Evolutionary conservation across 2,329 filamentous ascomycete genomes (phyloP).

Genomic region (Aspergillus pseudonomiae): DNA sequence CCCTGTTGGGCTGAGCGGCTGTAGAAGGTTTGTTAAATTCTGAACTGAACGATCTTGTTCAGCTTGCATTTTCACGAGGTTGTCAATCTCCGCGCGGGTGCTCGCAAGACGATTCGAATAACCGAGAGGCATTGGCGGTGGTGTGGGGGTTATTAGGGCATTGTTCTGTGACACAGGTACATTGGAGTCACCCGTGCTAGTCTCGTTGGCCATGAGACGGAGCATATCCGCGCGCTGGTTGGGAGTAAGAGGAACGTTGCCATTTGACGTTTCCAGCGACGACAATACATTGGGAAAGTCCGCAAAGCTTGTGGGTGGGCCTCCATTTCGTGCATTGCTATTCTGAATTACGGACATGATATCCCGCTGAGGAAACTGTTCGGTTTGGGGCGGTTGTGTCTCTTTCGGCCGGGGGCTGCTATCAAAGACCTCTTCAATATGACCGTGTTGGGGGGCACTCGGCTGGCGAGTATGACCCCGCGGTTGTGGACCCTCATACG

Average conservation of each 20-base stretch:
- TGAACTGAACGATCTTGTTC: conserved; percentile 78
- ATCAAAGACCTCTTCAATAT: conserved; percentile 51
- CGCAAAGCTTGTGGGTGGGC: conserved; percentile 40
- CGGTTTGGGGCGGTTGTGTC: conserved; percentile 21
- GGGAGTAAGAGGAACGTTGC: conserved; percentile 47
- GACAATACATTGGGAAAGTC: conserved; percentile 51
- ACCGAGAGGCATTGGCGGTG: conserved; percentile 57
- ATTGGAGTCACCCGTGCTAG: conserved; percentile 45
- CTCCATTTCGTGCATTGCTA: conserved; percentile 47
- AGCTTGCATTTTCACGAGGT: conserved; percentile 75
- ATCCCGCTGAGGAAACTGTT: conserved; percentile 43
- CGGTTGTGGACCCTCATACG: conserved; percentile 35
- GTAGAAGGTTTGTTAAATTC: conserved; percentile 72
- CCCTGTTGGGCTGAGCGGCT: conserved; percentile 78
- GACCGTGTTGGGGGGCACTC: conserved; percentile 35
- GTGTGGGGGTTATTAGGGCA: conserved; percentile 58
- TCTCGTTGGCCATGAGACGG: conserved; percentile 51
- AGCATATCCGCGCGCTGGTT: conserved; percentile 53
- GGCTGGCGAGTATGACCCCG: conserved; percentile 35
- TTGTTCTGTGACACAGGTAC: conserved; percentile 52
- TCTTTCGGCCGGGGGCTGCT: conserved; percentile 36
- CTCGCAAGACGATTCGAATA: conserved; percentile 57
- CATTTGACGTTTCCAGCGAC: conserved; percentile 47
- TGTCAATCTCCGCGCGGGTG: conserved; percentile 75
- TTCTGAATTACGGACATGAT: conserved; percentile 54